Evolutionary conservation across 2,329 filamentous ascomycete species (phyloP).

Genomic region (Tolypocladium nubicola): DNA sequence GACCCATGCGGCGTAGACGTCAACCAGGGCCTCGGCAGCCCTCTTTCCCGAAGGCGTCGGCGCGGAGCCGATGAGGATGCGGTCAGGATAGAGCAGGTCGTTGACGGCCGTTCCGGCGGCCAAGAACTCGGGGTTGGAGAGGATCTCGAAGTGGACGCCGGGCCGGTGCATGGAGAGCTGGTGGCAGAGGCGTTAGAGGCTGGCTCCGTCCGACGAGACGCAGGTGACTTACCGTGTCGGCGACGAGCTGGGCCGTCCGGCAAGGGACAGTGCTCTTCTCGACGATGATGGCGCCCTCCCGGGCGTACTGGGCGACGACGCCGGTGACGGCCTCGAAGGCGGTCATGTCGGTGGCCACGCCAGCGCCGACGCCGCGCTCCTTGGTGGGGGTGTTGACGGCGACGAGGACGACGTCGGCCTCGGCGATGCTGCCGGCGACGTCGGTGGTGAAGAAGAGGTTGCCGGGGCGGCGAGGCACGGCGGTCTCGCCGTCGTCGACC

Average conservation of each 20-base stretch:
- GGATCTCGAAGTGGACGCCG: slow-evolving; percentile 58
- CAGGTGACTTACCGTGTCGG: slow-evolving; percentile 46
- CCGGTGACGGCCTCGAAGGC: slow-evolving; percentile 60
- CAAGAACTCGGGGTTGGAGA: slow-evolving; percentile 75
- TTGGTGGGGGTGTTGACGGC: slow-evolving; percentile 76
- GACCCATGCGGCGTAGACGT: slow-evolving; percentile 64
- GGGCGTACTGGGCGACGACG: slow-evolving; percentile 56
- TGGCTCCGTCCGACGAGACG: neutral
- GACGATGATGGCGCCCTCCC: slow-evolving; percentile 60
- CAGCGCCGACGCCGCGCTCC: slow-evolving; percentile 56
- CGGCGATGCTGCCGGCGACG: slow-evolving; percentile 47
- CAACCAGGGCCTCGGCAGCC: slow-evolving; percentile 53
- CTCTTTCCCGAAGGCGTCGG: slow-evolving; percentile 46
- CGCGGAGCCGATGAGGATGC: slow-evolving; percentile 64
- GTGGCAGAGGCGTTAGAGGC: neutral
- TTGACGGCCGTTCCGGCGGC: slow-evolving; percentile 66
- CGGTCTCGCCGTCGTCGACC: slow-evolving; percentile 18
- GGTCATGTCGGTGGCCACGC: slow-evolving; percentile 61
- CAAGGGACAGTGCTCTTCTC: slow-evolving; percentile 77
- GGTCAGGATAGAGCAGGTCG: slow-evolving; percentile 60
- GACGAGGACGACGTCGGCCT: slow-evolving; percentile 65
- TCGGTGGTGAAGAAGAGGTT: slow-evolving; percentile 70
- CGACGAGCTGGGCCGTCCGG: slow-evolving; percentile 59
- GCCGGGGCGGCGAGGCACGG: slow-evolving; percentile 35
- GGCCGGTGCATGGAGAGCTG: slow-evolving; percentile 50